Conservation (phyloP, 768 basidiomycete genomes). For the Holtermanniella nyarrowii region DNA sequence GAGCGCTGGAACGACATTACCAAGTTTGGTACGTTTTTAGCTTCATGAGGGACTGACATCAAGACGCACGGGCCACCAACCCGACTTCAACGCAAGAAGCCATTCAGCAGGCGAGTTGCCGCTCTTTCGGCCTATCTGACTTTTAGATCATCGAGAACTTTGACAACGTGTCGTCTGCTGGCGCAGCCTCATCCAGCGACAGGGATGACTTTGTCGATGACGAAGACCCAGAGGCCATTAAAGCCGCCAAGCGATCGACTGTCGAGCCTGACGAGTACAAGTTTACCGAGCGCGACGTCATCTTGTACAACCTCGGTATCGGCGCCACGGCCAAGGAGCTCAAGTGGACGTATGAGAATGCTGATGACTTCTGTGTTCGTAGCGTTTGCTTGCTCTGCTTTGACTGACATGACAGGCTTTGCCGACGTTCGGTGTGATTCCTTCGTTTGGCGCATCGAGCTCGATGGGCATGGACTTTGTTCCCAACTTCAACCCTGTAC, state of each 20-base stretch:
- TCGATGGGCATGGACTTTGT: constrained; percentile 59
- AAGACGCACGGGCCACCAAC: constrained; percentile 55
- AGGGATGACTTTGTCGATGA: constrained; percentile 47
- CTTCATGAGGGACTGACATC: constrained; percentile 1
- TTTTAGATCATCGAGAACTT: constrained; percentile 54
- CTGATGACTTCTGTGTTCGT: constrained; percentile 58
- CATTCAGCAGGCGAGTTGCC: constrained; percentile 53
- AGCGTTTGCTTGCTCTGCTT: neutral
- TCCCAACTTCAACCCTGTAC: constrained; percentile 85
- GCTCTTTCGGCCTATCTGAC: neutral
- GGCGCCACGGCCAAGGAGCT: constrained; percentile 89
- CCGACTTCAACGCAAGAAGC: constrained; percentile 66
- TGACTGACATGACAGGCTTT: constrained; percentile 46
- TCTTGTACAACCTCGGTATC: constrained; percentile 88
- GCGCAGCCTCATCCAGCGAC: constrained; percentile 10
- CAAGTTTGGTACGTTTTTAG: constrained; percentile 53
- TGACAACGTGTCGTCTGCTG: constrained; percentile 41
- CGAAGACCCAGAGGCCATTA: constrained; percentile 73
- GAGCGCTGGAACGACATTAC: constrained; percentile 75
- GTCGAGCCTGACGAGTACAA: constrained; percentile 51
- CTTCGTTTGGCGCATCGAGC: constrained; percentile 68
- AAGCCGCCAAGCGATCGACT: constrained; percentile 59
- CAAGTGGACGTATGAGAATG: constrained; percentile 80
- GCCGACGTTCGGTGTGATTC: constrained; percentile 91
- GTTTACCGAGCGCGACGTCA: constrained; percentile 82